phyloP scores from a whole-genome alignment of 345 rosid genomes.

The Populus deltoides region DNA sequence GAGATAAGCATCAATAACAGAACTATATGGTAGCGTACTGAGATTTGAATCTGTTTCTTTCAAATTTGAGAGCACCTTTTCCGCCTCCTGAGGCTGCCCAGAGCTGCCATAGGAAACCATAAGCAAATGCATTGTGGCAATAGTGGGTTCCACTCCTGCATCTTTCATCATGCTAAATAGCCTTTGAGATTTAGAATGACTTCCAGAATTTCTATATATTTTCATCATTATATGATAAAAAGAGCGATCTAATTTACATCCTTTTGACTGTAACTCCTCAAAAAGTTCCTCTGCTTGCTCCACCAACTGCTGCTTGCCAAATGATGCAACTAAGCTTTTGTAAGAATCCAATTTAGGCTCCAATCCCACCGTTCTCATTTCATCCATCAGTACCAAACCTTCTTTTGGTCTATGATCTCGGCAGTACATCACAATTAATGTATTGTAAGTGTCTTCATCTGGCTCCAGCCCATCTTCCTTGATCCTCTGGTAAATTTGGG shows the following conservation, averaged over 20 bases:
- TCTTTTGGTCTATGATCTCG: conserved; percentile 84
- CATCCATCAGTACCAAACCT: conserved; percentile 69
- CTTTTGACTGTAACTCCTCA: conserved; percentile 57
- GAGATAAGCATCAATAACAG: conserved; percentile 87
- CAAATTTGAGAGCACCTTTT: conserved; percentile 66
- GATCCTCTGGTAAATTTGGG: conserved; percentile 66
- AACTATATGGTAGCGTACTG: conserved; percentile 71
- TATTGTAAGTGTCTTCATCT: conserved; percentile 82
- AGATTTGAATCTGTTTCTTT: conserved; percentile 62
- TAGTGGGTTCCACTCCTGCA: conserved; percentile 72
- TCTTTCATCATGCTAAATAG: conserved; percentile 67
- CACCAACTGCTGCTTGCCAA: conserved; percentile 64
- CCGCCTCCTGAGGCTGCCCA: conserved; percentile 86
- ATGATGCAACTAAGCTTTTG: conserved; percentile 91
- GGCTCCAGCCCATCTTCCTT: conserved; percentile 68
- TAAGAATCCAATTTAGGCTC: conserved; percentile 81
- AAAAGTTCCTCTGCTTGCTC: conserved; percentile 82
- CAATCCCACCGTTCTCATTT: conserved; percentile 65
- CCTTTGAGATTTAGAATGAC: conserved; percentile 68
- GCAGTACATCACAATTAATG: conserved; percentile 80
- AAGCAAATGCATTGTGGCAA: conserved; percentile 94
- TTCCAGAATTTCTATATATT: conserved; percentile 68
- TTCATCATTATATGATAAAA: conserved; percentile 93
- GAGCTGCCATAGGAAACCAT: conserved; percentile 89
- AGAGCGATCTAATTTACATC: conserved; percentile 77